Evolutionary conservation across 495 filamentous ascomycete genomes (phyloP), one percentile per base, ranked within the genome.

Genomic region (Xylaria telfairii): DNA sequence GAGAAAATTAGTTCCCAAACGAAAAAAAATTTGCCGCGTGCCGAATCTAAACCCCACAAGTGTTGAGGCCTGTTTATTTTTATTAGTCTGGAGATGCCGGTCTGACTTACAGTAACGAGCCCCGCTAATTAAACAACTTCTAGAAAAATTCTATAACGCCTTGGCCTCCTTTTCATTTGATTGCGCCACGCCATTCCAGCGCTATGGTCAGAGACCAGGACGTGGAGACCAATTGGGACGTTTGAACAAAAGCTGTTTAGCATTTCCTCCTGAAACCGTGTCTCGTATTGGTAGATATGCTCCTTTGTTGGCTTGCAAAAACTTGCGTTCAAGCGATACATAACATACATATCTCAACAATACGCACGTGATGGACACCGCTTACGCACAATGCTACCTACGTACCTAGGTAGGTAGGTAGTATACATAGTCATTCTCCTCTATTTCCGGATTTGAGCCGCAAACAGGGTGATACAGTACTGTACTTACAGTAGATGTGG

Each of bases 91-190:
- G 39, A 41, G 19, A 28, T 21, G 34, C 34, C 64, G 54, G 64
- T 4, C 32, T 42, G 46, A 51, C 32, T 42, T 30, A 51, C 64
- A 54, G 34, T 3, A 1, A 34, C 12, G 42, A 34, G 62, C 42
- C 41, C 64, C 30, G 24, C n/a, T 17, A 66, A 19, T 41, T 49
- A 28, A 42, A 34, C 30, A 66, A n/a, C 65, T 68, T 68, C 65
- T 60, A 68, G 65, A 68, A 68, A 60, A 68, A 19, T 68, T 68
- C 65, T 37, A 68, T 19, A 46, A 39, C 21, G 46, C 39, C 47
- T 59, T n/a, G n/a, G 53, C 51, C 39, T 34, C 21, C 64, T 9
- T 44, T 47, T 68, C 32, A 32, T 59, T 30, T 34, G 15, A 47
- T 26, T 65, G 26, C 62, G 41, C 44, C 53, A 59, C 26, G 7